These are phyloP conservation scores for Lodderomyces margitis DNA, from an alignment of 1,139 yeast species.

Conservation along the genomic window DNA sequence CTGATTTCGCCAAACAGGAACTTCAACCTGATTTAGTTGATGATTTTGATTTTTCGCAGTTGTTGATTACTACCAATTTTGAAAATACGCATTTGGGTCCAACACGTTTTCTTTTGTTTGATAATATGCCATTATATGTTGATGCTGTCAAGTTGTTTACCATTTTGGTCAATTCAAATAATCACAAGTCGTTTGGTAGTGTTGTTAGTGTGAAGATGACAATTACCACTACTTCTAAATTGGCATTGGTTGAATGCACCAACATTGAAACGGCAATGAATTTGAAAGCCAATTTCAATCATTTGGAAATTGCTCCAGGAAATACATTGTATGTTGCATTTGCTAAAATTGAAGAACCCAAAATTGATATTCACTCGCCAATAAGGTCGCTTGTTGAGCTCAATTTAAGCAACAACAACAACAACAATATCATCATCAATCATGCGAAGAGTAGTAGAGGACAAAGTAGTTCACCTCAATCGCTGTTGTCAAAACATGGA, in stretches of 20 bases:
- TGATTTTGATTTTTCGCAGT: constrained; percentile 49
- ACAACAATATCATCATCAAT: neutral
- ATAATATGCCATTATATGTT: constrained; percentile 62
- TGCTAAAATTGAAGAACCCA: constrained; percentile 49
- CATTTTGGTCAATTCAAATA: constrained; percentile 30
- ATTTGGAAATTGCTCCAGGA: constrained; percentile 80
- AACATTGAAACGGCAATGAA: constrained; percentile 72
- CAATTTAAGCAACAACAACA: neutral
- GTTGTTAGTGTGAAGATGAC: constrained; percentile 53
- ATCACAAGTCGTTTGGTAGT: constrained; percentile 25
- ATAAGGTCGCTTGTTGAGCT: neutral
- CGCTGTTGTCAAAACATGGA: neutral
- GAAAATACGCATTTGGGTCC: constrained; percentile 73
- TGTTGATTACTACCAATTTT: constrained; percentile 54
- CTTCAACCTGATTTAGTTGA: constrained; percentile 45
- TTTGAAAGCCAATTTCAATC: constrained; percentile 74
- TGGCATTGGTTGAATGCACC: constrained; percentile 74
- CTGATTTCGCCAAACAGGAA: neutral
- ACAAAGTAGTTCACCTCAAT: constrained; percentile 1
- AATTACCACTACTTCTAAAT: constrained; percentile 35
- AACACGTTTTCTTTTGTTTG: constrained; percentile 71
- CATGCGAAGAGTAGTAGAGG: neutral
- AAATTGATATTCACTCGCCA: neutral
- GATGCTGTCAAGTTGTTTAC: constrained; percentile 37
- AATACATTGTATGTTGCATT: constrained; percentile 62